phyloP scores from a whole-genome alignment of 73 alveolate genomes.

The Paramecium pentaurelia region DNA sequence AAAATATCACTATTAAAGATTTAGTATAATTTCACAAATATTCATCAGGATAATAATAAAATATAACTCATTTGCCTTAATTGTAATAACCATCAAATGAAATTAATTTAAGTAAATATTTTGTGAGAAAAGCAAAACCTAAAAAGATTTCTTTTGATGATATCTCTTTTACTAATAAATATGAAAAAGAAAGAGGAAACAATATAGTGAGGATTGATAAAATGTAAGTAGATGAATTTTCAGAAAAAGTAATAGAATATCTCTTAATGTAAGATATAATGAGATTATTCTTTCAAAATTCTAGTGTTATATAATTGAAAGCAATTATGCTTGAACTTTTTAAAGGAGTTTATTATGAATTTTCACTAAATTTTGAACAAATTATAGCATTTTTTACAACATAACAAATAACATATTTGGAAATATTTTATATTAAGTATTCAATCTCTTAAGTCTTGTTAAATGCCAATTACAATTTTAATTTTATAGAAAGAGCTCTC shows the following conservation, averaged over 20 bases:
- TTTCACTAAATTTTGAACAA: neutral
- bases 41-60: neutral
- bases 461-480: neutral
- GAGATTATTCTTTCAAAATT: neutral
- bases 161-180: neutral
- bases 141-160: neutral
- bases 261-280: neutral
- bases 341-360: slow-evolving; percentile 16
- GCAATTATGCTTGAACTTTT: neutral
- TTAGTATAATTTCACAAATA: neutral
- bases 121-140: neutral
- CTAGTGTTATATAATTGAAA: neutral
- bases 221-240: neutral
- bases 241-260: neutral
- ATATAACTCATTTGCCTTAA: neutral
- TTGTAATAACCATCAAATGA: neutral
- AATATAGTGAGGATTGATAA: neutral
- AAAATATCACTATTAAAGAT: slow-evolving; percentile 4
- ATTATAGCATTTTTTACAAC: neutral
- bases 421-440: slow-evolving; percentile 10
- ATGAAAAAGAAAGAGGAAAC: slow-evolving; percentile 26
- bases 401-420: neutral
- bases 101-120: neutral
- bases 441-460: neutral
- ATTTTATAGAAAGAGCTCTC: neutral